Conservation (phyloP, 73 alveolate genomes). For the Paraurostyla sp. region DNA sequence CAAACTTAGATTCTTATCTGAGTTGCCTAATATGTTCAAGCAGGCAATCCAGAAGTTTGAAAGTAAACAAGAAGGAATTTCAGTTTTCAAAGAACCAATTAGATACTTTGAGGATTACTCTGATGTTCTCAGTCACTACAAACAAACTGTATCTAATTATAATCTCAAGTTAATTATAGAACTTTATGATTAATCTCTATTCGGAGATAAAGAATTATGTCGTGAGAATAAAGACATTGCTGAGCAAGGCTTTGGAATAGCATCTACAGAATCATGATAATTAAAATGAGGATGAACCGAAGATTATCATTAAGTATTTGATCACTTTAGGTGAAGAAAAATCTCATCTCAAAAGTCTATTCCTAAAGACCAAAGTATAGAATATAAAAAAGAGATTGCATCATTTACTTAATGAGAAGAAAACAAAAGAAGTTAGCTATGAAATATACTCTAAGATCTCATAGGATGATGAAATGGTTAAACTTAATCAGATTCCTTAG, state of each 20-base stretch:
- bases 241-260: slow-evolving; percentile 58
- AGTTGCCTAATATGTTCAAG: slow-evolving; percentile 68
- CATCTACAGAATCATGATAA: neutral
- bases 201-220: slow-evolving; percentile 65
- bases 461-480: neutral
- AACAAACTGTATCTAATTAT: slow-evolving; percentile 51
- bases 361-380: slow-evolving; percentile 18
- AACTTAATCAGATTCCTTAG: neutral
- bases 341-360: slow-evolving; percentile 31
- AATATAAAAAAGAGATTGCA: neutral
- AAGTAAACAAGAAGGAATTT: slow-evolving; percentile 10
- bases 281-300: slow-evolving; percentile 37
- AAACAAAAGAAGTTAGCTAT: neutral
- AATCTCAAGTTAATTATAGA: neutral
- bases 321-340: slow-evolving; percentile 74
- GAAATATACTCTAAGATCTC: slow-evolving; percentile 17
- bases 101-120: slow-evolving; percentile 50
- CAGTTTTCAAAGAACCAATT: slow-evolving; percentile 64
- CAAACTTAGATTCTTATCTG: slow-evolving; percentile 62
- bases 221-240: slow-evolving; percentile 61
- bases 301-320: slow-evolving; percentile 40
- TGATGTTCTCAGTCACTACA: slow-evolving; percentile 65
- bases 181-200: slow-evolving; percentile 67
- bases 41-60: slow-evolving; percentile 49
- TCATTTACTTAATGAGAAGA: neutral